Evolutionary conservation across 345 rosid genomes (phyloP).

Genomic region (Salix purpurea): DNA sequence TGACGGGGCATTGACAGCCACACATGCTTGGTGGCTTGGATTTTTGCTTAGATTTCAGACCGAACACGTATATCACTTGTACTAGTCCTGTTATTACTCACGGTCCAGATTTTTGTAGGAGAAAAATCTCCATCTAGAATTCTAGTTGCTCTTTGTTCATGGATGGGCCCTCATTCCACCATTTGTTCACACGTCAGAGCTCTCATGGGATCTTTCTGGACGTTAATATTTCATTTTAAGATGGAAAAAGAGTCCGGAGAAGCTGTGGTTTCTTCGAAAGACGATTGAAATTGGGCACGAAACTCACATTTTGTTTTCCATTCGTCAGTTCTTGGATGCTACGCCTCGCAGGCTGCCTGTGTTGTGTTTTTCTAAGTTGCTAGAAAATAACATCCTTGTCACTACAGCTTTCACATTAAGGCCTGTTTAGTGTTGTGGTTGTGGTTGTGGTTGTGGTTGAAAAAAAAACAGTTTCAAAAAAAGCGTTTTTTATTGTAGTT

Average conservation of each 20-base stretch:
- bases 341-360: neutral
- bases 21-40: conserved; percentile 35
- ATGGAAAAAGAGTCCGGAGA: neutral
- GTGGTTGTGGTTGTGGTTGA: too few species aligned
- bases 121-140: conserved; percentile 17
- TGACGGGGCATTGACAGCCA: conserved; percentile 35
- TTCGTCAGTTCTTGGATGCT: conserved; percentile 11
- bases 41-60: conserved; percentile 12
- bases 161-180: conserved; percentile 6
- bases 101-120: conserved; percentile 10
- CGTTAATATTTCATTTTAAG: neutral
- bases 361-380: neutral
- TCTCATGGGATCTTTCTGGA: neutral
- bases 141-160: conserved; percentile 2
- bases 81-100: neutral
- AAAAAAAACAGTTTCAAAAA: too few species aligned
- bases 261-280: neutral
- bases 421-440: too few species aligned
- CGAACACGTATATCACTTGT: conserved; percentile 25
- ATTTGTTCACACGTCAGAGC: neutral
- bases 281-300: neutral
- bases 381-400: too few species aligned
- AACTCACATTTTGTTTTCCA: neutral
- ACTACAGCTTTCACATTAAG: too few species aligned
- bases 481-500: too few species aligned